Conservation (phyloP, 805 yeast species). For the Candida pini region DNA sequence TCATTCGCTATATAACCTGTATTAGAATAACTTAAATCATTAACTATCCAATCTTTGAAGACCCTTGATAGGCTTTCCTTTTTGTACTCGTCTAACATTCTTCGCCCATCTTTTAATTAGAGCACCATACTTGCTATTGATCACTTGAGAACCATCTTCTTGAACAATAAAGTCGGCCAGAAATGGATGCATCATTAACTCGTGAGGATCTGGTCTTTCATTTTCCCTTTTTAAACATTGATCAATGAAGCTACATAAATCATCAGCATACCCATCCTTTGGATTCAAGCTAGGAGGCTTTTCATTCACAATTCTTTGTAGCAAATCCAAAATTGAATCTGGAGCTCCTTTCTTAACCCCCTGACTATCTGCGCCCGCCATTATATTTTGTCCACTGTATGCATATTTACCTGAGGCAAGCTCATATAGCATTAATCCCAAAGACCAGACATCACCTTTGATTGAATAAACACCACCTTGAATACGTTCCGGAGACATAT, state of each 20-base stretch:
- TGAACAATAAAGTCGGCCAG: slow-evolving; percentile 22
- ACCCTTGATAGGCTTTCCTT: slow-evolving; percentile 25
- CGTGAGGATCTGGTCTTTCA: slow-evolving; percentile 68
- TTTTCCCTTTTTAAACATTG: slow-evolving; percentile 71
- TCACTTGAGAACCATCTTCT: slow-evolving; percentile 31
- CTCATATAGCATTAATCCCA: slow-evolving; percentile 87
- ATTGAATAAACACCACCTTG: slow-evolving; percentile 91
- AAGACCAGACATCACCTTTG: slow-evolving; percentile 97
- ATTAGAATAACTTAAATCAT: background rate
- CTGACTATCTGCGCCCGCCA: slow-evolving; percentile 17
- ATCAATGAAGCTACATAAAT: slow-evolving; percentile 63
- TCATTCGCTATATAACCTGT: background rate
- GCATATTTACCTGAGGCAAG: slow-evolving; percentile 83
- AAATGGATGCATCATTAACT: slow-evolving; percentile 43
- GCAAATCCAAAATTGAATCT: slow-evolving; percentile 81
- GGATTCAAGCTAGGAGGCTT: slow-evolving; percentile 66
- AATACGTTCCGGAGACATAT: slow-evolving; percentile 96
- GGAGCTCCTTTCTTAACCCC: slow-evolving; percentile 37
- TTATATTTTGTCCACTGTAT: slow-evolving; percentile 46
- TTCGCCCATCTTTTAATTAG: slow-evolving; percentile 32
- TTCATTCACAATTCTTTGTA: slow-evolving; percentile 92
- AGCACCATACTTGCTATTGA: slow-evolving; percentile 16
- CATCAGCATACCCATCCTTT: slow-evolving; percentile 39
- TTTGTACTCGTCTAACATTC: slow-evolving; percentile 32
- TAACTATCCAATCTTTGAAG: background rate